phyloP scores from a whole-genome alignment of 768 basidiomycete species.

The Royoungia palumana region DNA sequence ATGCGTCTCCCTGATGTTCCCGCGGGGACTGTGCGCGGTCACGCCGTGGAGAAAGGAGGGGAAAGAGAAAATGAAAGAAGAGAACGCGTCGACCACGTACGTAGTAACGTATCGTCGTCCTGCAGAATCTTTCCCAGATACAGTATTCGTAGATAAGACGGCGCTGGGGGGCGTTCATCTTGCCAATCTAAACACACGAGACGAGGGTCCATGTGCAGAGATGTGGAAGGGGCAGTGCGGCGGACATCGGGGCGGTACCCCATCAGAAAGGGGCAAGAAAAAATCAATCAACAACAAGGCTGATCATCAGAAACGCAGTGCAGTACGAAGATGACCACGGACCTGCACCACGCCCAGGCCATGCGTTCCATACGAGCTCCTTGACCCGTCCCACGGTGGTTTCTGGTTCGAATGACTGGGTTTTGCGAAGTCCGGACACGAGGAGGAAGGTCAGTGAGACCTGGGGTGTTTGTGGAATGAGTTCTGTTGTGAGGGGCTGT shows the following conservation, averaged over 20 bases:
- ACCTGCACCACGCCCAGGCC: conserved; percentile 58
- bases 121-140: conserved; percentile 80
- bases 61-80: background rate
- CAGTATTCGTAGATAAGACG: conserved; percentile 70
- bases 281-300: conserved; percentile 4
- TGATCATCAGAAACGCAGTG: conserved; percentile 12
- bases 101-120: conserved; percentile 72
- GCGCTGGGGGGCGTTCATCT: conserved; percentile 73
- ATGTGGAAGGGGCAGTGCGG: too few relatives aligned
- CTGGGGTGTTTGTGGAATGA: conserved; percentile 59
- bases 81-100: conserved; percentile 37
- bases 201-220: background rate
- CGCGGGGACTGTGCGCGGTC: background rate
- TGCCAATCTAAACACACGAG: conserved; percentile 56
- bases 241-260: background rate
- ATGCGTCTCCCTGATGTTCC: background rate
- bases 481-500: conserved; percentile 5
- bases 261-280: background rate
- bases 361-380: conserved; percentile 80
- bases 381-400: conserved; percentile 75
- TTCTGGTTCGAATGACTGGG: conserved; percentile 73
- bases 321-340: conserved; percentile 13
- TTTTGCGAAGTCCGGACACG: conserved; percentile 62
- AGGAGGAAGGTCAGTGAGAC: conserved; percentile 68
- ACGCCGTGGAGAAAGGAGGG: background rate